phyloP scores from a whole-genome alignment of 257 asterid species.

The Craterostigma plantagineum region DNA sequence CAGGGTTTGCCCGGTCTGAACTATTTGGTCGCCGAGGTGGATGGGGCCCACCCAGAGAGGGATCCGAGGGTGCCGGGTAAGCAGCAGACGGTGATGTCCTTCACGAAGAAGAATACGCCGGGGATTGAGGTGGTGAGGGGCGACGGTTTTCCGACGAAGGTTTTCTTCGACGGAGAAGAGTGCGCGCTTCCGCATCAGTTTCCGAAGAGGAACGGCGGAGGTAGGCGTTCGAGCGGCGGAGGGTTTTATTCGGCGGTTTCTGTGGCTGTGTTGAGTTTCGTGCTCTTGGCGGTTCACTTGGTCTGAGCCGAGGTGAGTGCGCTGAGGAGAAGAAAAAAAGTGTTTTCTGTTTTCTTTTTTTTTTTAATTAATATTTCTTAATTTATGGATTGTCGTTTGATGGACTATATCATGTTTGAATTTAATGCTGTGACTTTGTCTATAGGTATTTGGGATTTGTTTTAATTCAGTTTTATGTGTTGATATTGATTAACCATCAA shows the following conservation, averaged over 20 bases:
- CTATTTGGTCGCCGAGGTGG: conserved; percentile 25
- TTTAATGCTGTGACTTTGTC: too few species aligned
- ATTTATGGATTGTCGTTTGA: too few species aligned
- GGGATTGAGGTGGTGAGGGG: conserved; percentile 11
- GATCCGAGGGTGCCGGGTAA: conserved; percentile 48
- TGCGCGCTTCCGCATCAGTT: conserved; percentile 33
- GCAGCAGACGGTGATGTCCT: conserved; percentile 49
- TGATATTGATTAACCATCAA: too few species aligned
- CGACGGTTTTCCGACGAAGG: conserved; percentile 42
- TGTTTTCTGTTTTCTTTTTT: background rate
- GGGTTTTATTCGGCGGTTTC: too few species aligned
- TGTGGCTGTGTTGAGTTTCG: too few species aligned
- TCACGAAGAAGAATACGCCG: conserved; percentile 22
- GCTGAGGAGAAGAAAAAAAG: background rate
- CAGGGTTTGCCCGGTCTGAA: conserved; percentile 44
- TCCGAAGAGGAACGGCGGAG: conserved; percentile 10
- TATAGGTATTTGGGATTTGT: too few species aligned
- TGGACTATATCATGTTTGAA: too few species aligned
- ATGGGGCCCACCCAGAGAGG: conserved; percentile 30
- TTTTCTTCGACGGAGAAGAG: conserved; percentile 56
- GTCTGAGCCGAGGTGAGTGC: too few species aligned
- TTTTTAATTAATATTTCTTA: too few species aligned
- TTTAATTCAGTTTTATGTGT: too few species aligned
- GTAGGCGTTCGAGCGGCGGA: conserved; percentile 5
- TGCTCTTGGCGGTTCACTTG: too few species aligned